Evolutionary conservation across 768 basidiomycete genomes (phyloP).

Genomic region (Vararia minispora): DNA sequence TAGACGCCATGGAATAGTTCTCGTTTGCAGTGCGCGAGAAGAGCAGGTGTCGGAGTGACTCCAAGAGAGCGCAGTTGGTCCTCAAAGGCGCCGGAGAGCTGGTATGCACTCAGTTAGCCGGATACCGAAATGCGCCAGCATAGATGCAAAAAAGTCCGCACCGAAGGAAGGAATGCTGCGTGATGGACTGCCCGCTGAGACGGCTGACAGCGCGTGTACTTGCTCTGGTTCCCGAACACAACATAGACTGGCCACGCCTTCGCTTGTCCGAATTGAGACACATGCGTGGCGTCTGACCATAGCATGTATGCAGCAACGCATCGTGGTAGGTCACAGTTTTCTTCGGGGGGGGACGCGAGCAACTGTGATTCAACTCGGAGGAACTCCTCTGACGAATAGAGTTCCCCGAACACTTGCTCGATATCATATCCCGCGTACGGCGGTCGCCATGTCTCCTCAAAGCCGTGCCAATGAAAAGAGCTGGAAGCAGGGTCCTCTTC

Average conservation of each 20-base stretch:
- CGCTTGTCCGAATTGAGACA: background rate
- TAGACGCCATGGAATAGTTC: slow-evolving; percentile 17
- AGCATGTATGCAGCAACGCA: background rate
- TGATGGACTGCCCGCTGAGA: slow-evolving; percentile 26
- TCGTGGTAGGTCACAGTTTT: background rate
- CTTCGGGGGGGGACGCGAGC: background rate
- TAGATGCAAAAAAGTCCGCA: slow-evolving; percentile 12
- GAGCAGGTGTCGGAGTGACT: background rate
- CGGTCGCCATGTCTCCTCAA: background rate
- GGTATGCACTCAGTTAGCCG: no score
- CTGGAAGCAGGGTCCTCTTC: no score
- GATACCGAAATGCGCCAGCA: slow-evolving; percentile 3
- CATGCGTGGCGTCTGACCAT: background rate
- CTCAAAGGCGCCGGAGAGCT: no score
- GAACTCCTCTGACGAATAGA: background rate
- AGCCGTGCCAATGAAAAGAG: background rate
- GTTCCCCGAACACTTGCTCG: background rate
- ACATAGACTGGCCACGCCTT: background rate
- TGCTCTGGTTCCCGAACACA: background rate
- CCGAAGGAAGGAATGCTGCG: slow-evolving; percentile 32
- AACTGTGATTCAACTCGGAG: background rate
- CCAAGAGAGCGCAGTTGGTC: no score
- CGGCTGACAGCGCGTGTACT: background rate
- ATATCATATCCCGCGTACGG: background rate
- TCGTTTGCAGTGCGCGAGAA: slow-evolving; percentile 14